Conservation (phyloP, 2,329 filamentous ascomycete genomes). For the Colletotrichum sp. region DNA sequence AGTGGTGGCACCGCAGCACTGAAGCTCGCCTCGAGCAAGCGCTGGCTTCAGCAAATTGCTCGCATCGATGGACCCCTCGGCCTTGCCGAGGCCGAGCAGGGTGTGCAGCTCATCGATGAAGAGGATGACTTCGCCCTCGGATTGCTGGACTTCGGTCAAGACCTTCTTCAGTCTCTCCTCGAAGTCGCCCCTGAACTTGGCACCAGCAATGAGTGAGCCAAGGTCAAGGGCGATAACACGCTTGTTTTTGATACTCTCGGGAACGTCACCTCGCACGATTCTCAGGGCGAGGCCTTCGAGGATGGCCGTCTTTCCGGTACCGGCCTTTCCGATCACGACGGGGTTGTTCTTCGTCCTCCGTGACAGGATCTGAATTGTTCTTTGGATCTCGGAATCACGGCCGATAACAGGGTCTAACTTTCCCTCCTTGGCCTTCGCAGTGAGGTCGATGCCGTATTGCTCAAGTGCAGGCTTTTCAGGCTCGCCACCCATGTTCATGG, state of each 20-base stretch:
- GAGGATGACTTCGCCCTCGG: slow-evolving; percentile 87
- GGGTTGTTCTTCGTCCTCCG: slow-evolving; percentile 95
- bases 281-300: slow-evolving; percentile 88
- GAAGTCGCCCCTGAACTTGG: slow-evolving; percentile 95
- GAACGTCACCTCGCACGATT: slow-evolving; percentile 91
- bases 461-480: slow-evolving; percentile 87
- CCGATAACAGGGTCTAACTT: slow-evolving; percentile 97
- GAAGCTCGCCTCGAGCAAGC: slow-evolving; percentile 88
- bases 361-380: slow-evolving; percentile 93
- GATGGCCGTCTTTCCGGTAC: slow-evolving; percentile 93
- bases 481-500: slow-evolving; percentile 83
- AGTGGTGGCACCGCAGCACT: slow-evolving; percentile 95
- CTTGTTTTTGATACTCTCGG: slow-evolving; percentile 95
- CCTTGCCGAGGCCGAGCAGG: slow-evolving; percentile 89
- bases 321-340: slow-evolving; percentile 88
- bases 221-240: slow-evolving; percentile 86
- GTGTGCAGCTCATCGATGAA: slow-evolving; percentile 97
- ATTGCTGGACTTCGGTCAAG: slow-evolving; percentile 87
- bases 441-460: slow-evolving; percentile 90
- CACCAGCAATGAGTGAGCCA: slow-evolving; percentile 91
- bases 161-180: slow-evolving; percentile 93
- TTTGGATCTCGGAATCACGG: slow-evolving; percentile 86
- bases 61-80: slow-evolving; percentile 95
- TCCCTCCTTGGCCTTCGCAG: slow-evolving; percentile 80
- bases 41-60: slow-evolving; percentile 95